Percentiles rank a stretch among this genome's conserved stretches.
Evolutionary conservation across 345 rosid genomes (phyloP).

Genomic region (Viola odorata): DNA sequence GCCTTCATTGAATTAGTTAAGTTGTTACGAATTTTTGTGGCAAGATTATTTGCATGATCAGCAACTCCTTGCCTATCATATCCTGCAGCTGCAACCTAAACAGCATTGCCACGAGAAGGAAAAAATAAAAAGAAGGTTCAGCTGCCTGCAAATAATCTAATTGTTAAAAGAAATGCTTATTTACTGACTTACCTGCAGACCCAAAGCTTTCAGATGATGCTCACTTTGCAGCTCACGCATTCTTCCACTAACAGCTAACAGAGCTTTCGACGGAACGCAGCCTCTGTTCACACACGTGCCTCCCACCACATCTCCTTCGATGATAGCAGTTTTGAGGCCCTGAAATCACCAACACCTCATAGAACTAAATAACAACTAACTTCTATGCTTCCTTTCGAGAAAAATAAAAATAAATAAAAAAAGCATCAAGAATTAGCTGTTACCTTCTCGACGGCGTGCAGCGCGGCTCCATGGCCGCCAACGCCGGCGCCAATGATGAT

Average conservation of each 20-base stretch:
- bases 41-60: constrained; percentile 92
- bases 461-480: constrained; percentile 97
- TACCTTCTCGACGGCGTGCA: constrained; percentile 96
- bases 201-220: constrained; percentile 92
- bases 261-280: constrained; percentile 98
- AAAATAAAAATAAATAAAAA: not conserved
- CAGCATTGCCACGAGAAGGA: constrained; percentile 8
- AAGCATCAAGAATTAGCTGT: not conserved
- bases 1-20: constrained; percentile 94
- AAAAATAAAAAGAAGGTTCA: not conserved
- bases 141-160: not conserved
- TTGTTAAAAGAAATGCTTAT: not conserved
- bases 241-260: constrained; percentile 91
- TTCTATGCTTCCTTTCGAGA: too few species aligned
- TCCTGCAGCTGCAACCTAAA: constrained; percentile 85
- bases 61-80: constrained; percentile 96
- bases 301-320: constrained; percentile 97
- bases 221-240: constrained; percentile 94
- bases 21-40: constrained; percentile 79
- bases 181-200: constrained; percentile 62
- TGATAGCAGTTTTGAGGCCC: constrained; percentile 94
- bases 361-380: not conserved
- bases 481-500: constrained; percentile 96
- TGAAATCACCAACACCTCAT: constrained; percentile 9
- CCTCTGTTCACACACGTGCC: constrained; percentile 99